Conservation (phyloP, 2,329 filamentous ascomycete genomes). For the Venturia carpophila region DNA sequence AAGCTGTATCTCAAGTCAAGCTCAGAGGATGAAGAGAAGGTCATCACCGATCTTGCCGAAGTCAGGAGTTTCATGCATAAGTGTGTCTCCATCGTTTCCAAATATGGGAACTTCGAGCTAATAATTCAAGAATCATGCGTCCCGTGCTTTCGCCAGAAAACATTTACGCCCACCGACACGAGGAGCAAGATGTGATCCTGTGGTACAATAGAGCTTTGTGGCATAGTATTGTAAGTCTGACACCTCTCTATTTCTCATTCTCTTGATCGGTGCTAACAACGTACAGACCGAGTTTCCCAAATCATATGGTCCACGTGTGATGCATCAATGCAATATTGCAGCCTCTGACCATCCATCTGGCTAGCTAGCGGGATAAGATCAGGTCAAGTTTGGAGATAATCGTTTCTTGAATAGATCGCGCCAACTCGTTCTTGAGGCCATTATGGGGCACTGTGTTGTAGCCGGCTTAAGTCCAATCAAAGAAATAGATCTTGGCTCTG, state of each 20-base stretch:
- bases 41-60: conserved; percentile 32
- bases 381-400: too few species aligned
- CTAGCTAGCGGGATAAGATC: not conserved
- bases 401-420: too few species aligned
- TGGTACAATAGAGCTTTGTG: conserved; percentile 34
- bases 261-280: not conserved
- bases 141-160: conserved; percentile 38
- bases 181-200: conserved; percentile 39
- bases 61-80: conserved; percentile 28
- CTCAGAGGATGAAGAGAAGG: conserved; percentile 28
- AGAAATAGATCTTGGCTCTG: too few species aligned
- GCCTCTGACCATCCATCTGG: conserved; percentile 14
- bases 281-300: conserved; percentile 11
- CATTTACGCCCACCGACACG: conserved; percentile 33
- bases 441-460: too few species aligned
- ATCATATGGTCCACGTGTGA: conserved; percentile 4
- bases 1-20: conserved; percentile 35
- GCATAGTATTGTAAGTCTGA: conserved; percentile 13
- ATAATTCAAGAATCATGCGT: conserved; percentile 30
- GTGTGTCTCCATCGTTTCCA: conserved; percentile 22
- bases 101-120: not conserved
- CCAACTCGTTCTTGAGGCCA: too few species aligned
- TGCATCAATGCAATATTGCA: conserved; percentile 15
- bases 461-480: too few species aligned
- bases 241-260: not conserved